Conservation (phyloP, 2,329 filamentous ascomycete species). For the Zarea fungicola region DNA sequence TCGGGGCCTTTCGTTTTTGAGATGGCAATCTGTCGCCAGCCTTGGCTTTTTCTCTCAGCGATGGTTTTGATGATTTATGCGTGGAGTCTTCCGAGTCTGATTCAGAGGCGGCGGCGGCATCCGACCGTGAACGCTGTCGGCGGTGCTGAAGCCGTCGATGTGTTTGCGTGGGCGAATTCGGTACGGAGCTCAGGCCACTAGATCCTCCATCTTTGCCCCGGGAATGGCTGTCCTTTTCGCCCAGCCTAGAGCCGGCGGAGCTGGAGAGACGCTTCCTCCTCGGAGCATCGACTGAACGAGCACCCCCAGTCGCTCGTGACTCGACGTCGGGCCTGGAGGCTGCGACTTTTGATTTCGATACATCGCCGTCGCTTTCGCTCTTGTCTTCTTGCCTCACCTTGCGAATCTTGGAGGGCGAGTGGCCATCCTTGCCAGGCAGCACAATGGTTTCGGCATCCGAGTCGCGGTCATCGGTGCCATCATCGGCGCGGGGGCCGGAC, state of each 20-base stretch:
- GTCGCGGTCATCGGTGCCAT: slow-evolving; percentile 50
- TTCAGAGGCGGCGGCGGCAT: slow-evolving; percentile 40
- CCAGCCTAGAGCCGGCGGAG: slow-evolving; percentile 20
- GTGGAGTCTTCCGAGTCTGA: slow-evolving; percentile 53
- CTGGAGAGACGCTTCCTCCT: slow-evolving; percentile 47
- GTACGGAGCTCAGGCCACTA: slow-evolving; percentile 54
- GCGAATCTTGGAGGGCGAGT: slow-evolving; percentile 58
- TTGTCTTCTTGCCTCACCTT: slow-evolving; percentile 62
- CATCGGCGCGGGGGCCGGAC: slow-evolving; percentile 29
- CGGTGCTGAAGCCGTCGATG: slow-evolving; percentile 30
- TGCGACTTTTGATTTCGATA: slow-evolving; percentile 27
- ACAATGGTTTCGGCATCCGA: slow-evolving; percentile 71
- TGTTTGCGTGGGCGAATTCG: slow-evolving; percentile 46
- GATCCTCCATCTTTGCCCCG: slow-evolving; percentile 44
- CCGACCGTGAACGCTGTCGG: slow-evolving; percentile 28
- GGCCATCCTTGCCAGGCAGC: slow-evolving; percentile 58
- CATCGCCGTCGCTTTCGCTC: slow-evolving; percentile 49
- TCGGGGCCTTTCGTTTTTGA: slow-evolving; percentile 50
- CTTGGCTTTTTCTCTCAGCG: slow-evolving; percentile 41
- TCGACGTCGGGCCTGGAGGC: slow-evolving; percentile 31
- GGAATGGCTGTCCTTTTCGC: slow-evolving; percentile 35
- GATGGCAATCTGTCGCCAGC: slow-evolving; percentile 41
- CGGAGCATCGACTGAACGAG: slow-evolving; percentile 14
- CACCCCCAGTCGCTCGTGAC: slow-evolving; percentile 27
- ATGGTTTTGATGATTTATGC: slow-evolving; percentile 35